Base-by-base conservation (phyloP, 1,284 basidiomycete genomes). In the Melampsora americana region DNA sequence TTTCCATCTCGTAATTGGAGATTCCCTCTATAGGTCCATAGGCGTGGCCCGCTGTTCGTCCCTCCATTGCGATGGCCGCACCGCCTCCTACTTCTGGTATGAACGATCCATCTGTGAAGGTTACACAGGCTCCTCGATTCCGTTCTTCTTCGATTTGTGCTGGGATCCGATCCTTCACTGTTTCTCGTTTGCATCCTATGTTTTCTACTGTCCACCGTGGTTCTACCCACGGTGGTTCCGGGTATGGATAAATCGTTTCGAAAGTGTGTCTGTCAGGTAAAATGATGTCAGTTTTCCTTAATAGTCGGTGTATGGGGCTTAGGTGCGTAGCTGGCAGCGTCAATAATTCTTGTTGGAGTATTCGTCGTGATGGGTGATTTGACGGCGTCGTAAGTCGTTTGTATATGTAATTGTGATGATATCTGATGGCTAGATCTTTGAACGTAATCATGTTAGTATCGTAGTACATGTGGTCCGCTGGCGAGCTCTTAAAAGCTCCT, bases 81-180 rank as follows among this genome's bases (percentile, higher is more conserved):
- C n/a, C 66, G 2, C 66, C 44, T 53, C 66, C 66, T n/a, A 50
- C 56, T 35, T 32, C 66, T 35, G 46, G 48, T n/a, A 48, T 28
- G 11, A 28, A 53, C 18, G 46, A 68, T n/a, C 66, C 68, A 61
- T 69, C 56, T 20, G 48, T 32, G 32, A 69, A 69, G 28, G 39
- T 26, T 5, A 53, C 14, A 16, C 16, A 23, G 14, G 50, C 23
- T 12, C 50, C 50, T 12, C 14, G 2, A 5, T 18, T 12, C 5
- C 5, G 3, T 12, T 20, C 18, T 23, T 53, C 50, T 23, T 16
- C 14, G 16, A 23, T 23, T 23, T 53, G 50, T 5, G 50, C 14
- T 53, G 50, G 23, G 5, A 53, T 23, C 5, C 5, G 23, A 5
- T 53, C 23, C 14, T 20, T 23, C 5, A 20, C 50, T 3, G 16